Percentiles rank a stretch among this genome's conserved stretches.
Conservation (phyloP, 1,284 basidiomycete species). For the Psilocybe mexicana region DNA sequence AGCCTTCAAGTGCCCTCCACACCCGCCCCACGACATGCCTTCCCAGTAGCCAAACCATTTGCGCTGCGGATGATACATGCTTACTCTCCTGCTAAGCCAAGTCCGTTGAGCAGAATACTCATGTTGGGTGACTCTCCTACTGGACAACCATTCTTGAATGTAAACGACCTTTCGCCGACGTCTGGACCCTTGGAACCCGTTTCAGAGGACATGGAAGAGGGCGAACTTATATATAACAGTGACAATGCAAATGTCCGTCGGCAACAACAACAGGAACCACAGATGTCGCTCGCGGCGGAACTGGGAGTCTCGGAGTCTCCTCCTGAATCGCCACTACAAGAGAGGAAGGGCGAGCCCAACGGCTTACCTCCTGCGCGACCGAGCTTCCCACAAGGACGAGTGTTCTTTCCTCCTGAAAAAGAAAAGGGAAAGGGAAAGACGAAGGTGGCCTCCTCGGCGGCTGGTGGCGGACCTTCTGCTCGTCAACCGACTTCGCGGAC, state of each 20-base stretch:
- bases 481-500: slow-evolving; percentile 20
- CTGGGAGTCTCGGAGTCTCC: slow-evolving; percentile 39
- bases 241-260: slow-evolving; percentile 13
- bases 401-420: slow-evolving; percentile 21
- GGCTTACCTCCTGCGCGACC: not conserved
- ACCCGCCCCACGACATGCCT: slow-evolving; percentile 39
- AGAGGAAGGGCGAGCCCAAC: slow-evolving; percentile 39
- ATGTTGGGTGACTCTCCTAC: slow-evolving; percentile 66
- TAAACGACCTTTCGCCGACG: slow-evolving; percentile 16
- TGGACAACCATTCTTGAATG: slow-evolving; percentile 29
- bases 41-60: slow-evolving; percentile 69
- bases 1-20: slow-evolving; percentile 23
- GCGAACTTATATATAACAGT: slow-evolving; percentile 25
- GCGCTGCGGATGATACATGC: slow-evolving; percentile 71
- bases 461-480: not conserved
- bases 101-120: slow-evolving; percentile 73
- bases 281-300: slow-evolving; percentile 38
- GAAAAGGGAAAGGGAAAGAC: slow-evolving; percentile 41
- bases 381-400: slow-evolving; percentile 13
- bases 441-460: slow-evolving; percentile 22
- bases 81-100: slow-evolving; percentile 75
- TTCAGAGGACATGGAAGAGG: slow-evolving; percentile 37
- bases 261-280: slow-evolving; percentile 8
- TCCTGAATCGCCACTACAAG: slow-evolving; percentile 40
- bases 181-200: slow-evolving; percentile 27